These are phyloP conservation scores for Carpinus fangiana DNA, from an alignment of 306 rosid species.

Conservation along the genomic window DNA sequence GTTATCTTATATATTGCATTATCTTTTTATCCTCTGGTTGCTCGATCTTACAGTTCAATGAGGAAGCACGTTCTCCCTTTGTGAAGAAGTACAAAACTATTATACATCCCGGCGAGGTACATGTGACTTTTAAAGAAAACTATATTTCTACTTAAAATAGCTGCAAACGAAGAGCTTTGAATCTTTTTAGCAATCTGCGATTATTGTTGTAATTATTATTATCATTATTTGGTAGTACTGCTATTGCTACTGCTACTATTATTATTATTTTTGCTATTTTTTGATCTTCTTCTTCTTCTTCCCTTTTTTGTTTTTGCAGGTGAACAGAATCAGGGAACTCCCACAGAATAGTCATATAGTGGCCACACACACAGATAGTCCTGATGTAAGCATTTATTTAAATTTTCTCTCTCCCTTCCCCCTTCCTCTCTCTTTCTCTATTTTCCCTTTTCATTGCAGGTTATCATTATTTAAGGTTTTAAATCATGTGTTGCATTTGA, in stretches of 20 bases:
- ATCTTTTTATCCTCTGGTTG: slow-evolving; percentile 1
- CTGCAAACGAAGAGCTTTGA: neutral
- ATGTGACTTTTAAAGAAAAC: neutral
- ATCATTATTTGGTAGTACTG: neutral
- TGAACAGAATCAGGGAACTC: slow-evolving; percentile 95
- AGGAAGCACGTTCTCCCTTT: slow-evolving; percentile 98
- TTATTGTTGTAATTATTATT: neutral
- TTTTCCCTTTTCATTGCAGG: neutral
- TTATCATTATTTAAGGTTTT: neutral
- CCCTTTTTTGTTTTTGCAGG: slow-evolving; percentile 46
- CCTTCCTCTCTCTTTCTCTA: neutral
- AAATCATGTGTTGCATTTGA: neutral
- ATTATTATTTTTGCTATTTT: no score
- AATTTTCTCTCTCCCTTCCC: neutral
- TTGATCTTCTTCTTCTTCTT: no score
- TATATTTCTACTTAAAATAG: neutral
- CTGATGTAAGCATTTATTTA: slow-evolving; percentile 66
- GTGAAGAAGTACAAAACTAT: slow-evolving; percentile 99
- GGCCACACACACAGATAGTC: slow-evolving; percentile 97
- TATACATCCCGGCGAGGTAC: slow-evolving; percentile 99
- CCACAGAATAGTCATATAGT: slow-evolving; percentile 89
- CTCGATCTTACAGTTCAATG: slow-evolving; percentile 69
- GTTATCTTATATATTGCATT: neutral
- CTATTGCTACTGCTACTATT: no score
- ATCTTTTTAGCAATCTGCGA: neutral